A percentile compares a stretch with the other conserved stretches of the same genome.
phyloP scores from a whole-genome alignment of 208 protist genomes.

The Crithidia thermophila region DNA sequence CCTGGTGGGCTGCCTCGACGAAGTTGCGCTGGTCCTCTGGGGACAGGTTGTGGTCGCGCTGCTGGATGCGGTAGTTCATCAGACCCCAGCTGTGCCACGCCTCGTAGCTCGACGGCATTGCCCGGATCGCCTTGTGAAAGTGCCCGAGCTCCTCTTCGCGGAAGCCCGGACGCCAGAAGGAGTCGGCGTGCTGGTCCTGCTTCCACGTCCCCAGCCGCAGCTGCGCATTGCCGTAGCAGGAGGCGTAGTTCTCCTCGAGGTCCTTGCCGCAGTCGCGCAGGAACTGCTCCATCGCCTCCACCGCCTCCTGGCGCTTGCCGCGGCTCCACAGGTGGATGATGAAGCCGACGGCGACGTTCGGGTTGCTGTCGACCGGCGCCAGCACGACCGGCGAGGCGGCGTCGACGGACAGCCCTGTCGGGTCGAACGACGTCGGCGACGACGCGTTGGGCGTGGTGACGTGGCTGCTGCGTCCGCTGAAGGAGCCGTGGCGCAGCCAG shows the following conservation, averaged over 20 bases:
- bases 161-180: constrained; percentile 78
- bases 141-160: constrained; percentile 76
- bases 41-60: constrained; percentile 83
- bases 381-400: constrained; percentile 10
- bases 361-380: constrained; percentile 34
- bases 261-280: constrained; percentile 52
- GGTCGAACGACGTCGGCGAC: constrained; percentile 9
- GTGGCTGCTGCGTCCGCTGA: constrained; percentile 37
- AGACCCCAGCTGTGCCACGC: constrained; percentile 99
- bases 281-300: constrained; percentile 78
- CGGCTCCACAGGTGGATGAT: constrained; percentile 86
- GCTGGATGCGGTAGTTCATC: constrained; percentile 96
- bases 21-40: constrained; percentile 74
- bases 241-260: constrained; percentile 64
- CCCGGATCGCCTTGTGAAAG: constrained; percentile 87
- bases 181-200: constrained; percentile 83
- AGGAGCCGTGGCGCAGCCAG: constrained; percentile 67
- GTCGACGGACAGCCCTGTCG: constrained; percentile 14
- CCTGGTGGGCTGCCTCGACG: constrained; percentile 92
- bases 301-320: constrained; percentile 73
- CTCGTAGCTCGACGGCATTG: constrained; percentile 79
- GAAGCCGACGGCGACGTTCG: constrained; percentile 73
- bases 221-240: constrained; percentile 78
- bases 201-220: constrained; percentile 87
- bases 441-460: constrained; percentile 7